Conservation (phyloP, 2,329 filamentous ascomycete species). For the Salinomyces thailandicus region DNA sequence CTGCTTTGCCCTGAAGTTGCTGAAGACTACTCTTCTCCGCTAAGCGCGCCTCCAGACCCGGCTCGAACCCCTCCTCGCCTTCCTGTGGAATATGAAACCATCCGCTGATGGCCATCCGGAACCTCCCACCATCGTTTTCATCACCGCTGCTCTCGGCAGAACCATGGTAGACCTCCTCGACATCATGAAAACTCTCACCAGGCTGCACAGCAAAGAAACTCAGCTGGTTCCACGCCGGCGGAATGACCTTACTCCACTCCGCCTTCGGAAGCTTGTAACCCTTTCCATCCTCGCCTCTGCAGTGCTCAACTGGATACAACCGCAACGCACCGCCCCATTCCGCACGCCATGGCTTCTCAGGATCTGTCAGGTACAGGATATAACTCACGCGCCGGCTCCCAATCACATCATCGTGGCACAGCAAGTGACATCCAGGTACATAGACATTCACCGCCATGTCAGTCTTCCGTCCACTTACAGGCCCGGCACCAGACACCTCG, state of each 20-base stretch:
- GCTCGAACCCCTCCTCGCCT: constrained; percentile 83
- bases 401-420: constrained; percentile 98
- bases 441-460: constrained; percentile 99
- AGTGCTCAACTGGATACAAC: constrained; percentile 63
- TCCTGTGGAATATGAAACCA: constrained; percentile 98
- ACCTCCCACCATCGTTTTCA: constrained; percentile 59
- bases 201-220: constrained; percentile 98
- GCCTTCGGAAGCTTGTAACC: constrained; percentile 70
- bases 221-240: constrained; percentile 92
- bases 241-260: constrained; percentile 70
- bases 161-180: constrained; percentile 86
- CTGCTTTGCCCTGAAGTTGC: constrained; percentile 84
- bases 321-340: constrained; percentile 90
- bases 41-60: constrained; percentile 78
- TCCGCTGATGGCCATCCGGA: constrained; percentile 95
- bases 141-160: constrained; percentile 36
- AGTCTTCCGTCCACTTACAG: constrained; percentile 84
- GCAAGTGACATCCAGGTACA: constrained; percentile 84
- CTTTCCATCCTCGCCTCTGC: constrained; percentile 52
- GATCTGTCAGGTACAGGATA: constrained; percentile 90
- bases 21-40: constrained; percentile 83
- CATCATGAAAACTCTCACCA: constrained; percentile 97
- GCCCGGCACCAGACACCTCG: constrained; percentile 72
- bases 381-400: constrained; percentile 94
- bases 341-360: constrained; percentile 78